Evolutionary conservation across 192 early-diverging fungal species (phyloP).

Genomic region (Backusella mclennaniae): DNA sequence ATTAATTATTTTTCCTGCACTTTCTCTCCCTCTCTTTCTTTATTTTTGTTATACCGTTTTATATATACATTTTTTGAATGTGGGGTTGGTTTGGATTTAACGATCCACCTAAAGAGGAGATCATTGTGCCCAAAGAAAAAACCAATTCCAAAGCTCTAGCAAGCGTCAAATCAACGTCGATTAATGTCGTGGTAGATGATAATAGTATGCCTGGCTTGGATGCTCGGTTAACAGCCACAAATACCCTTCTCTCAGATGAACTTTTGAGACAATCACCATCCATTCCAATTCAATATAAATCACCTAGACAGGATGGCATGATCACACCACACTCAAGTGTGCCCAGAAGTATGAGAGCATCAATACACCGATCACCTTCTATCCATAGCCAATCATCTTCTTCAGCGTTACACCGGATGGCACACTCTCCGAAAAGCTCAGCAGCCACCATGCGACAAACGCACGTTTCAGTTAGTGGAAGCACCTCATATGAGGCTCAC

Average conservation of each 20-base stretch:
- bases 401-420: background rate
- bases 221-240: background rate
- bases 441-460: background rate
- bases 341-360: conserved; percentile 1
- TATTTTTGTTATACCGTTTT: background rate
- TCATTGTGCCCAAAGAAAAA: background rate
- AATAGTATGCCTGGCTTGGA: background rate
- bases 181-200: conserved; percentile 9
- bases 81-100: background rate
- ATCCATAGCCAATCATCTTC: background rate
- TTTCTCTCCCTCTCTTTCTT: background rate
- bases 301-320: background rate
- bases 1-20: background rate
- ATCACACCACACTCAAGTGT: conserved; percentile 4
- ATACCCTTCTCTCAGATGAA: background rate
- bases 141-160: background rate
- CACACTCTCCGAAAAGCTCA: conserved; percentile 3
- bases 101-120: background rate
- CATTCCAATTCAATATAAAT: conserved; percentile 5
- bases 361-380: background rate
- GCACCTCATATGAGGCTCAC: background rate
- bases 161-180: conserved; percentile 8
- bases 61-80: background rate
- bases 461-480: background rate
- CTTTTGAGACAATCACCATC: background rate